These are phyloP conservation scores for Volutella citrinella DNA, from an alignment of 2,329 filamentous ascomycete species.

Conservation along the genomic window DNA sequence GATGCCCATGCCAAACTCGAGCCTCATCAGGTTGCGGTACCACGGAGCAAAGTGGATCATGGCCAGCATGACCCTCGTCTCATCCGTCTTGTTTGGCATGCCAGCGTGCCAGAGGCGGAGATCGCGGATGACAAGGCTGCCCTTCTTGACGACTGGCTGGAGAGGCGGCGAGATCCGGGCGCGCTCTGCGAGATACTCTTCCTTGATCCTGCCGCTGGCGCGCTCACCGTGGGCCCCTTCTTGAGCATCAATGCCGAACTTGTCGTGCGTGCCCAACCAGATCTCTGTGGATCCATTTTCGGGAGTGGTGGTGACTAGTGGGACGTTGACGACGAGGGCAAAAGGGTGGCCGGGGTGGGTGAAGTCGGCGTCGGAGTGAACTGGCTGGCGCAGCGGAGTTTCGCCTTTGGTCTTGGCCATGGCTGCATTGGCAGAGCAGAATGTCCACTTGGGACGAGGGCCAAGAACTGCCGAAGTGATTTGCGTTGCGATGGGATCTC, in stretches of 20 bases:
- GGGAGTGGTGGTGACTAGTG: conserved; percentile 46
- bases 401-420: conserved; percentile 46
- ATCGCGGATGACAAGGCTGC: conserved; percentile 56
- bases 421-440: conserved; percentile 56
- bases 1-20: conserved; percentile 52
- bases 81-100: conserved; percentile 53
- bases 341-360: conserved; percentile 52
- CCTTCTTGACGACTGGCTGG: conserved; percentile 51
- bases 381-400: conserved; percentile 46
- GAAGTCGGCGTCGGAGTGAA: conserved; percentile 60
- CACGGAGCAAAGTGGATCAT: conserved; percentile 58
- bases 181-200: conserved; percentile 37
- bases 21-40: conserved; percentile 55
- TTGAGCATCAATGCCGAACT: conserved; percentile 35
- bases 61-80: conserved; percentile 56
- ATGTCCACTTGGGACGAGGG: conserved; percentile 53
- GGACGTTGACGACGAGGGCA: conserved; percentile 52
- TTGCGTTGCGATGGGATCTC: conserved; percentile 54
- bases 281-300: conserved; percentile 56
- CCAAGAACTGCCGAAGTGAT: conserved; percentile 54
- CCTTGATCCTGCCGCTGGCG: conserved; percentile 48
- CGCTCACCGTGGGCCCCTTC: conserved; percentile 49
- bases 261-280: conserved; percentile 55
- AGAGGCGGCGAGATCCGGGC: conserved; percentile 37
- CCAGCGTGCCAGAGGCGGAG: conserved; percentile 62